phyloP scores from a whole-genome alignment of 176 grass and related monocot genomes.

The Bromus sterilis region DNA sequence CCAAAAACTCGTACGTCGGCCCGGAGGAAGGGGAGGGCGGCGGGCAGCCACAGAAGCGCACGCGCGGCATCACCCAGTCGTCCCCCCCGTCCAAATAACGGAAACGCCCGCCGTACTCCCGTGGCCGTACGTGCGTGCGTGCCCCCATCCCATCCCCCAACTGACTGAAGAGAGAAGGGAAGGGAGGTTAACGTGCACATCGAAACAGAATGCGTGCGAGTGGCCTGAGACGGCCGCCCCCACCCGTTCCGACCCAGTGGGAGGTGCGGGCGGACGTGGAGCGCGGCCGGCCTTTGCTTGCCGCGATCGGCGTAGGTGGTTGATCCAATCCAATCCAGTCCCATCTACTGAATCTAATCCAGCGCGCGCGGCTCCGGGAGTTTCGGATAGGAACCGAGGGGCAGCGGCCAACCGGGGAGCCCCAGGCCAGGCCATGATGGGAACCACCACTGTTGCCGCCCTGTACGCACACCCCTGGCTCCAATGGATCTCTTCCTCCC shows the following conservation, averaged over 20 bases:
- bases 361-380: background rate
- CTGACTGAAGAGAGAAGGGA: background rate
- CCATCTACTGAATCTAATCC: too few relatives aligned
- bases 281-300: conserved; percentile 5
- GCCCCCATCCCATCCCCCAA: background rate
- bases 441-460: background rate
- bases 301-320: background rate
- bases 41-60: background rate
- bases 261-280: conserved; percentile 38
- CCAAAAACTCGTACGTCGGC: background rate
- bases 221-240: background rate
- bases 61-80: background rate
- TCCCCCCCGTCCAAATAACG: background rate
- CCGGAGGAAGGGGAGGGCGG: too few relatives aligned
- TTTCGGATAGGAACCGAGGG: conserved; percentile 24
- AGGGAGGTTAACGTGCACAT: background rate
- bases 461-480: background rate
- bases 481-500: background rate
- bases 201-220: background rate
- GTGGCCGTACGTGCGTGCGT: background rate
- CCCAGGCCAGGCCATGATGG: background rate
- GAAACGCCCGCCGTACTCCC: background rate
- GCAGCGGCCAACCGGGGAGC: background rate
- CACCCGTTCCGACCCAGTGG: background rate
- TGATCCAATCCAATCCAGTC: background rate